Evolutionary conservation across 345 rosid species (phyloP), one percentile per base, ranked within the genome.

Genomic region (Murraya koenigii): DNA sequence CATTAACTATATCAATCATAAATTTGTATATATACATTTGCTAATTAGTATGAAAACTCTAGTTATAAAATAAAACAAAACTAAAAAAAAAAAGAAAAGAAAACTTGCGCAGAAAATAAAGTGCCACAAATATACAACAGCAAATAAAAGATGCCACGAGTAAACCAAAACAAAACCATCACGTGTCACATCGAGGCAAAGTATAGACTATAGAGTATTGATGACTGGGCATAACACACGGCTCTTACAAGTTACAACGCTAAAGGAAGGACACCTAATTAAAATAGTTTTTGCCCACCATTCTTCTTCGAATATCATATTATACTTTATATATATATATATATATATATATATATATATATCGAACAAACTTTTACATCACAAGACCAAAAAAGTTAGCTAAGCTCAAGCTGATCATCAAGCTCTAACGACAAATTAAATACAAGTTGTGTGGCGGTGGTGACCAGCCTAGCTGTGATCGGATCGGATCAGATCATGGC

Each of bases 401-500:
- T 8, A 22, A 22, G 52, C 19, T 13, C 19, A 15, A 17, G 49
- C 49, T 44, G 17, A 44, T 3, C 49, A 13, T 13, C 49, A 4
- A 44, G 49, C 17, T 13, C 17, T 13, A 3, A 44, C 49, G 4
- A 13, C 49, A 13, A 44, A 44, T 44, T 13, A 3, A 44, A 44
- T 15, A 58, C 61, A n/a, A n/a, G 61, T 8, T 58, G 2, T 0
- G 61, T 22, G 61, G 14, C 8, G 35, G 79, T 56, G 80, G 69
- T 19, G 69, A 38, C 0, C n/a, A 8, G 6, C 9, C 55, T 2
- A 30, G 49, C 17, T 13, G 49, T 13, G 49, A 44, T 44, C 17
- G 4, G 49, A 58, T 44, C 9, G 19, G 9, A 63, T 65, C 9
- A 19, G 28, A 41, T 35, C 49, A 84, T 91, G 87, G 89, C 91